A percentile compares a stretch with the other conserved stretches of the same genome.
These are phyloP conservation scores for Hyparrhenia diplandra DNA, from an alignment of 176 grass and related monocot genomes.

Conservation along the genomic window DNA sequence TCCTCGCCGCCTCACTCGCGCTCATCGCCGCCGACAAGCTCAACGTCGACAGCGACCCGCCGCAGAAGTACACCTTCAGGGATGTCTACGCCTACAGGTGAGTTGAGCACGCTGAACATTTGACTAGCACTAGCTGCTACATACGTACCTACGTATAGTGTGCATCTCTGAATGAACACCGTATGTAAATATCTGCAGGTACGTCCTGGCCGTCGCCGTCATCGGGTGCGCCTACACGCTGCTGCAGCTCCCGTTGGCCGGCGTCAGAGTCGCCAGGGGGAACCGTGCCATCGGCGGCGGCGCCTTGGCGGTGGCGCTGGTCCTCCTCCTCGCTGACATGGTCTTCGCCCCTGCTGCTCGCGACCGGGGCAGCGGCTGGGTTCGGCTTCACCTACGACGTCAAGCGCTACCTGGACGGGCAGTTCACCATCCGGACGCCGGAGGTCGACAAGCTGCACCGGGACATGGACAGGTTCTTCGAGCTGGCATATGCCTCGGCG, in stretches of 20 bases:
- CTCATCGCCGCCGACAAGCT: conserved; percentile 4
- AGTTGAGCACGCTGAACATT: too few species aligned
- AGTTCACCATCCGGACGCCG: not conserved
- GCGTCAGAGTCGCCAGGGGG: not conserved
- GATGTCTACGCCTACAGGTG: conserved; percentile 28
- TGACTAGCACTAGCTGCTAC: too few species aligned
- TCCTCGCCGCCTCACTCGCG: conserved; percentile 16
- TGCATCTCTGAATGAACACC: too few species aligned
- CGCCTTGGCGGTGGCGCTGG: not conserved
- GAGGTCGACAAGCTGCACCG: not conserved
- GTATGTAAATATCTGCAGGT: too few species aligned
- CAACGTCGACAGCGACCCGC: not conserved
- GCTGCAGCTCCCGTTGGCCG: not conserved
- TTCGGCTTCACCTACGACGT: conserved; percentile 8
- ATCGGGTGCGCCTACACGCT: conserved; percentile 25
- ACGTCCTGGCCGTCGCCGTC: conserved; percentile 14
- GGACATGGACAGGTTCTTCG: not conserved
- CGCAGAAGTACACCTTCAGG: conserved; percentile 13
- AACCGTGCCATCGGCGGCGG: not conserved
- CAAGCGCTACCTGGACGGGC: not conserved
- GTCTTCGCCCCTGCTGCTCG: not conserved
- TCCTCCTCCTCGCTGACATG: not conserved
- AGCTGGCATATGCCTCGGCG: not conserved
- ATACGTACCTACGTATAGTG: too few species aligned
- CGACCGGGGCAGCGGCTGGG: not conserved